phyloP scores from a whole-genome alignment of 2,329 filamentous ascomycete species.

The Karstenula rhodostoma region DNA sequence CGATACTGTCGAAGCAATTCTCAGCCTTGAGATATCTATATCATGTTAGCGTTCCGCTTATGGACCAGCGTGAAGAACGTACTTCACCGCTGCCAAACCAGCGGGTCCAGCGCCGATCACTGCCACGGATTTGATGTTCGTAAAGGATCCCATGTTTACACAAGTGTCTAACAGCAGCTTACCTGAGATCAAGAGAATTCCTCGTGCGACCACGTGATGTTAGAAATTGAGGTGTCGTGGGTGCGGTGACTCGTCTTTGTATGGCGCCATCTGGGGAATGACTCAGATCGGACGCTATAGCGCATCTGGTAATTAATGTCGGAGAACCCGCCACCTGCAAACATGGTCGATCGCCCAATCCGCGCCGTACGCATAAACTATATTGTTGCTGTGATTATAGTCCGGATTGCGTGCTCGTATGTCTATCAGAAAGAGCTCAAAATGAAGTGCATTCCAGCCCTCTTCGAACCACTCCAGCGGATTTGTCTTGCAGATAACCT shows the following conservation, averaged over 20 bases:
- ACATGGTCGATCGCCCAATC: neutral
- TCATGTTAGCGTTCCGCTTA: neutral
- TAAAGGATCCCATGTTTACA: neutral
- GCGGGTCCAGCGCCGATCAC: conserved; percentile 10
- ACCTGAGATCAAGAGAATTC: neutral
- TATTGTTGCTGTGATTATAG: conserved; percentile 1
- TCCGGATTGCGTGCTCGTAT: neutral
- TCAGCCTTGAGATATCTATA: conserved; percentile 11
- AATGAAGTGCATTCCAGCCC: neutral
- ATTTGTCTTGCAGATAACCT: neutral
- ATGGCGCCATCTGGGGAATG: neutral
- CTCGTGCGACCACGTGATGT: neutral
- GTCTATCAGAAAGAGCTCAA: neutral
- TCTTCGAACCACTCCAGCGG: neutral
- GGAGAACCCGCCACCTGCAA: neutral
- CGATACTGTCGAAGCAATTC: conserved; percentile 1
- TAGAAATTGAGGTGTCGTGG: neutral
- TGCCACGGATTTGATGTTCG: neutral
- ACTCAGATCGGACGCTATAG: neutral
- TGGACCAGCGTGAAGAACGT: neutral
- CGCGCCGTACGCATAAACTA: neutral
- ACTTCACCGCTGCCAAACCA: conserved; percentile 9
- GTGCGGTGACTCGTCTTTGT: neutral
- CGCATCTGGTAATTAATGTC: neutral
- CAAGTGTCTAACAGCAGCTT: neutral